phyloP scores from a whole-genome alignment of 1,284 basidiomycete genomes.

The Sporisorium scitamineum region DNA sequence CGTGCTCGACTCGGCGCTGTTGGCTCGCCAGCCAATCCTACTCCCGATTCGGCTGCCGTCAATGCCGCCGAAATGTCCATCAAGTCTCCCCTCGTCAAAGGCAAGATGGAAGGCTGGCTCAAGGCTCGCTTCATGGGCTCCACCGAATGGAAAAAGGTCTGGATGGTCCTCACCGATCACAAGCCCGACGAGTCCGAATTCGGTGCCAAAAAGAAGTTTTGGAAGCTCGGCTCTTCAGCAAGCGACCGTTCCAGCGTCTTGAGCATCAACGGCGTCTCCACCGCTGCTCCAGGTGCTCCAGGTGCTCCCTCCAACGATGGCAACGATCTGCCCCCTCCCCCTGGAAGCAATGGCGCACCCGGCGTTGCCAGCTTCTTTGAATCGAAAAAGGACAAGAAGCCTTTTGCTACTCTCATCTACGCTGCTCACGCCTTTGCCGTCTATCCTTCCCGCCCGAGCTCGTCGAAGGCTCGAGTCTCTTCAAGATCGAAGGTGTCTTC shows the following conservation, averaged over 20 bases:
- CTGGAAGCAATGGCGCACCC: constrained; percentile 58
- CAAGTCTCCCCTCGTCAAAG: constrained; percentile 71
- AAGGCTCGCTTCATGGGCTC: constrained; percentile 90
- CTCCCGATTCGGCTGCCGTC: constrained; percentile 25
- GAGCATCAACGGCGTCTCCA: constrained; percentile 44
- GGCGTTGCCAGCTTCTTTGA: constrained; percentile 67
- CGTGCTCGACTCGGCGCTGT: constrained; percentile 73
- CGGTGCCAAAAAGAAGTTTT: constrained; percentile 53
- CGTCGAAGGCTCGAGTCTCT: constrained; percentile 66
- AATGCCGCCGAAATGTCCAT: constrained; percentile 39
- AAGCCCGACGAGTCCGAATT: constrained; percentile 52
- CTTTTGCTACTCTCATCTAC: constrained; percentile 65
- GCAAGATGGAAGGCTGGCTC: constrained; percentile 91
- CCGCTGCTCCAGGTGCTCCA: constrained; percentile 32
- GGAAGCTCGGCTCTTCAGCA: constrained; percentile 48
- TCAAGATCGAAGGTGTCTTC: constrained; percentile 67
- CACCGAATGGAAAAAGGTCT: constrained; percentile 93
- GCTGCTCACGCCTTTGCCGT: constrained; percentile 65
- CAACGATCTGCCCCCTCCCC: constrained; percentile 57
- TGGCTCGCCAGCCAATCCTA: constrained; percentile 24
- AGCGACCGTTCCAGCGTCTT: constrained; percentile 59
- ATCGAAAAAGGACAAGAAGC: constrained; percentile 64
- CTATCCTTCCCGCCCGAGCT: constrained; percentile 67
- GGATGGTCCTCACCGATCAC: constrained; percentile 78
- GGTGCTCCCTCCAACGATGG: constrained; percentile 37